Percentiles rank a stretch among this genome's conserved stretches.
Evolutionary conservation across 2,329 filamentous ascomycete species (phyloP).

Genomic region (Verticillium dahliae): DNA sequence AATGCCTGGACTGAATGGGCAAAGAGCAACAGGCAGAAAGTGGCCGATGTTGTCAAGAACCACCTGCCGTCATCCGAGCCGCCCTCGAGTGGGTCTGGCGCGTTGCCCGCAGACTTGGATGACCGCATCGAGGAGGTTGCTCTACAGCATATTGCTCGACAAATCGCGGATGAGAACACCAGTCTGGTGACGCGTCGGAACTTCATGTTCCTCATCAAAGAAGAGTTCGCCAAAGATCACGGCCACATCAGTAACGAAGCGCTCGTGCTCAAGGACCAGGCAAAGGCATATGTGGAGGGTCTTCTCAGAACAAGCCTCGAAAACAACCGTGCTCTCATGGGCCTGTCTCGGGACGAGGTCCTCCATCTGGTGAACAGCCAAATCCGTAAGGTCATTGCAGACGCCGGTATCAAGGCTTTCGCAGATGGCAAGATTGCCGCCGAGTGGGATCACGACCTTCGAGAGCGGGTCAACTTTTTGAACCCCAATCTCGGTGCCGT

Average conservation of each 20-base stretch:
- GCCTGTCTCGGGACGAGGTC: conserved; percentile 34
- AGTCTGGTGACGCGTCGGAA: conserved; percentile 39
- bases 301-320: neutral
- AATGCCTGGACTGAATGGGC: conserved; percentile 47
- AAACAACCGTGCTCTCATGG: conserved; percentile 3
- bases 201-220: conserved; percentile 36
- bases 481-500: conserved; percentile 56
- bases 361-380: conserved; percentile 30
- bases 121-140: conserved; percentile 14
- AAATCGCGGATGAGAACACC: conserved; percentile 21
- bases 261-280: neutral
- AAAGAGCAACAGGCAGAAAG: conserved; percentile 37
- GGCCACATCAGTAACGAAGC: conserved; percentile 22
- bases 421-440: conserved; percentile 38
- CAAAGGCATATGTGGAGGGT: neutral
- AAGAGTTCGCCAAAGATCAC: conserved; percentile 29
- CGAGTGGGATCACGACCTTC: conserved; percentile 35
- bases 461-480: conserved; percentile 67
- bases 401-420: conserved; percentile 39
- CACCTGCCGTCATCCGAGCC: conserved; percentile 4
- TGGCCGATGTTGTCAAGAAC: conserved; percentile 14
- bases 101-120: neutral
- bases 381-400: conserved; percentile 34
- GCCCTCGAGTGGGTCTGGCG: neutral
- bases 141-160: neutral